Evolutionary conservation across 345 rosid species (phyloP).

Genomic region (Citrus medica): DNA sequence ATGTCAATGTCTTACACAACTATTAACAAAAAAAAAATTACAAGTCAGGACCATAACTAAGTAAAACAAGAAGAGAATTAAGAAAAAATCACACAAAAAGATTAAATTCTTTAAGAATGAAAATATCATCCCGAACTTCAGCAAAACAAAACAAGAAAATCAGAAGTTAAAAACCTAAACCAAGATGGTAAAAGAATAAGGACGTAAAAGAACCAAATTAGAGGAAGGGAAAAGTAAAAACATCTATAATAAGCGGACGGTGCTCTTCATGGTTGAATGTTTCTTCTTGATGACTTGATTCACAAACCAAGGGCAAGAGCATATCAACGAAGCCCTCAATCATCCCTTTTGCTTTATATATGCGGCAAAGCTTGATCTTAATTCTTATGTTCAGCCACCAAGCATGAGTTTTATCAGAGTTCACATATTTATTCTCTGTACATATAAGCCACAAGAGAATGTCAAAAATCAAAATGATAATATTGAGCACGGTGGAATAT

Average conservation of each 20-base stretch:
- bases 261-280: not conserved
- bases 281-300: conserved; percentile 25
- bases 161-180: not conserved
- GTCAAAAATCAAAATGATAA: not conserved
- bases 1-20: not conserved
- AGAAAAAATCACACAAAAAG: too few relatives aligned
- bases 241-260: not conserved
- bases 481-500: not conserved
- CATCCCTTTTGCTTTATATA: conserved; percentile 80
- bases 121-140: too few relatives aligned
- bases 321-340: conserved; percentile 62
- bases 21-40: not conserved
- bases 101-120: too few relatives aligned
- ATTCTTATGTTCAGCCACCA: conserved; percentile 82
- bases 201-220: not conserved
- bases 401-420: conserved; percentile 34
- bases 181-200: not conserved
- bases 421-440: conserved; percentile 16
- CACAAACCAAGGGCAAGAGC: conserved; percentile 61
- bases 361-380: conserved; percentile 64
- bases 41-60: not conserved
- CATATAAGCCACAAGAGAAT: conserved; percentile 6
- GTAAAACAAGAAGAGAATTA: too few relatives aligned
- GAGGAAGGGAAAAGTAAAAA: not conserved
- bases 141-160: not conserved